A percentile compares a stretch with the other conserved stretches of the same genome.
phyloP scores from a whole-genome alignment of 441 rosid species.

The Euphorbia schlechtendalii region DNA sequence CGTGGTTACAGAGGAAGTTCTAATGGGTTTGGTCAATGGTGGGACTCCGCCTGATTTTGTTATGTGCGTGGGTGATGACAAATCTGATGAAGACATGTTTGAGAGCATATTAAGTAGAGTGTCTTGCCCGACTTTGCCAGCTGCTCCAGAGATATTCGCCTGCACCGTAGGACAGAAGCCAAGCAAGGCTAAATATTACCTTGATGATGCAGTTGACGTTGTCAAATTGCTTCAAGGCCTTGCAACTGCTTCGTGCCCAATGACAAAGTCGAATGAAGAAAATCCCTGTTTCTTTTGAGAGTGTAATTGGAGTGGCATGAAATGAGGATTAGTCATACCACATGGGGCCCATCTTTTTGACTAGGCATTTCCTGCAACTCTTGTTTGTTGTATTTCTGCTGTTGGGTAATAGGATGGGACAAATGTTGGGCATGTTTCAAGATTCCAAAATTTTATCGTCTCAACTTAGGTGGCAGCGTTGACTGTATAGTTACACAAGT shows the following conservation, averaged over 20 bases:
- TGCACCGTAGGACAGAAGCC: constrained; percentile 50
- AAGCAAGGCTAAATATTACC: constrained; percentile 53
- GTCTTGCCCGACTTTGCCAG: constrained; percentile 25
- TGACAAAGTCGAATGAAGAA: constrained; percentile 19
- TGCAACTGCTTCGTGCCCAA: constrained; percentile 26
- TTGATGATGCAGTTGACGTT: constrained; percentile 36
- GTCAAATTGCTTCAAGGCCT: constrained; percentile 48
- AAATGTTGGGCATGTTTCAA: background rate
- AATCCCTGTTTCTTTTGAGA: constrained; percentile 38
- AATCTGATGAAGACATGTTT: constrained; percentile 62
- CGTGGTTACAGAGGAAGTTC: constrained; percentile 36
- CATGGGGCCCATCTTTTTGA: constrained; percentile 1
- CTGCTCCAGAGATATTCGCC: constrained; percentile 39
- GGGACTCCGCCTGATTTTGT: constrained; percentile 44
- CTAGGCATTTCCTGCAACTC: background rate
- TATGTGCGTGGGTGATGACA: constrained; percentile 50
- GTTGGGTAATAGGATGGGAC: background rate
- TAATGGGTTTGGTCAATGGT: constrained; percentile 23
- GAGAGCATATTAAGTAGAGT: constrained; percentile 36
- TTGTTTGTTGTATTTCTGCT: background rate
- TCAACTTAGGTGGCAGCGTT: constrained; percentile 20
- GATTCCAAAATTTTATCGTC: constrained; percentile 4
- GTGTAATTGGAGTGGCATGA: constrained; percentile 22
- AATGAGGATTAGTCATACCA: background rate
- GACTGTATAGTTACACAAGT: constrained; percentile 21